Conservation (phyloP, 768 basidiomycete species). For the Kwoniella europaea region DNA sequence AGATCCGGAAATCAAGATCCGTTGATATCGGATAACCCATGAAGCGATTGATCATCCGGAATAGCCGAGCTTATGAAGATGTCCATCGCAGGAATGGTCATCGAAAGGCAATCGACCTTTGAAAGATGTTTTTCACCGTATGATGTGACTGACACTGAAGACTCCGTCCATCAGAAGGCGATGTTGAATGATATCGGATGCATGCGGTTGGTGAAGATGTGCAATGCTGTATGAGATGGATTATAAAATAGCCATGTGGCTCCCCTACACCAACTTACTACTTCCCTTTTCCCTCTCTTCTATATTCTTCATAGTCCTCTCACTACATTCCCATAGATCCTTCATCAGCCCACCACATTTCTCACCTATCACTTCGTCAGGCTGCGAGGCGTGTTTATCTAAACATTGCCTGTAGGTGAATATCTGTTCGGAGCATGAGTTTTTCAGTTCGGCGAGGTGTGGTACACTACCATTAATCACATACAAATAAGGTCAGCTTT, state of each 20-base stretch:
- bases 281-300: conserved; percentile 22
- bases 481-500: not conserved
- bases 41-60: not conserved
- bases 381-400: conserved; percentile 35
- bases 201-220: too few species aligned
- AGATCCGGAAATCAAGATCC: not conserved
- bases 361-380: conserved; percentile 43
- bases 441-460: conserved; percentile 50
- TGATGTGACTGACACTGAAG: not conserved
- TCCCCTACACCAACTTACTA: not conserved
- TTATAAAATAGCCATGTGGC: too few species aligned
- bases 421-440: conserved; percentile 47
- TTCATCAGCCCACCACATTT: conserved; percentile 47
- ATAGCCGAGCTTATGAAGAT: not conserved
- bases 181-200: too few species aligned
- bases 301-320: conserved; percentile 40
- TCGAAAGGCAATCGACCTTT: not conserved
- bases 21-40: not conserved
- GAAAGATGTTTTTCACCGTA: not conserved
- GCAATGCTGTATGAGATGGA: too few species aligned
- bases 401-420: conserved; percentile 48
- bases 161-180: too few species aligned
- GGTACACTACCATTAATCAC: conserved; percentile 42
- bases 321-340: conserved; percentile 54
- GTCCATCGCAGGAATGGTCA: not conserved